Evolutionary conservation across 1,284 basidiomycete genomes (phyloP).

Genomic region (Psilocybe mexicana): DNA sequence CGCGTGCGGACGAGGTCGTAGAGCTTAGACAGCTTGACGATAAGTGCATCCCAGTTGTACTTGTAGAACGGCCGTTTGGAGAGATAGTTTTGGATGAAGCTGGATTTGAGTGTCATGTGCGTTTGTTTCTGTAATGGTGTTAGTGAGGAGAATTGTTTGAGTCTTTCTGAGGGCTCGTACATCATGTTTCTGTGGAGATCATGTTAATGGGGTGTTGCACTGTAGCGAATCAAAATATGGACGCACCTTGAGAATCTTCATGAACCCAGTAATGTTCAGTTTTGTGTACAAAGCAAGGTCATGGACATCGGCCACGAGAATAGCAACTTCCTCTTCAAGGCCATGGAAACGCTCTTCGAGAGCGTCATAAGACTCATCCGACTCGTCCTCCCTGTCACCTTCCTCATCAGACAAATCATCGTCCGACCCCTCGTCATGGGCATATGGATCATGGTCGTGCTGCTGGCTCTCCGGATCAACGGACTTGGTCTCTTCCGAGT

Average conservation of each 20-base stretch:
- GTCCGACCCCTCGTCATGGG: conserved; percentile 73
- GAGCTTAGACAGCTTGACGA: conserved; percentile 94
- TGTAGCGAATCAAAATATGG: background rate
- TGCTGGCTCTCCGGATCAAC: conserved; percentile 62
- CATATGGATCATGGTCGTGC: conserved; percentile 45
- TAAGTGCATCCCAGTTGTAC: conserved; percentile 89
- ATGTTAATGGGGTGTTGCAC: background rate
- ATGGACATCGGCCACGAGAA: conserved; percentile 96
- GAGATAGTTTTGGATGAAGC: conserved; percentile 88
- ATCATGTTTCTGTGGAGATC: conserved; percentile 74
- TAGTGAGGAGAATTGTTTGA: background rate
- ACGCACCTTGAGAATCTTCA: conserved; percentile 93
- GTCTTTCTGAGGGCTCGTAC: conserved; percentile 37
- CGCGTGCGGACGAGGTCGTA: conserved; percentile 96
- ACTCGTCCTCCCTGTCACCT: conserved; percentile 49
- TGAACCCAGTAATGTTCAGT: conserved; percentile 96
- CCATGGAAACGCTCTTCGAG: conserved; percentile 88
- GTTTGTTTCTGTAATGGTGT: conserved; percentile 75
- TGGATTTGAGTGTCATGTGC: conserved; percentile 58
- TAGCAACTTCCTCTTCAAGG: conserved; percentile 94
- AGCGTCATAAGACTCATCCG: conserved; percentile 67
- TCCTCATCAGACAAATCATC: conserved; percentile 61
- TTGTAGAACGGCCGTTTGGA: conserved; percentile 97
- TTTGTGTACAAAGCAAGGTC: conserved; percentile 95
- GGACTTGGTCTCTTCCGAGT: conserved; percentile 28